Base-by-base conservation (phyloP, 2,329 filamentous ascomycete species). In the Thermomyces lanuginosus region DNA sequence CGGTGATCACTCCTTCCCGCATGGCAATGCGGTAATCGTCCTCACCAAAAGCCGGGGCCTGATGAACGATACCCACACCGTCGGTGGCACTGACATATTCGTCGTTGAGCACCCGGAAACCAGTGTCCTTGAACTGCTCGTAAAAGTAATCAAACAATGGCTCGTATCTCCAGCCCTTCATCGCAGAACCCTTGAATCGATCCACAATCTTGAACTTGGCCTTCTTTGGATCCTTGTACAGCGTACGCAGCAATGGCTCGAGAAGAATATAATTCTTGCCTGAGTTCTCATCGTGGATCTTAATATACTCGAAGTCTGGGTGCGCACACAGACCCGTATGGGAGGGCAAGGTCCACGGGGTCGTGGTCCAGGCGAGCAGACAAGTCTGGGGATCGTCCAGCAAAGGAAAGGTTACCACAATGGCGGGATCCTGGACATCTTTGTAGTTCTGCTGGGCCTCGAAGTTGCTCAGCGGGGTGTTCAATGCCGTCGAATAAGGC, bases 151-250 rank as follows among this genome's bases (percentile, higher is more conserved):
- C 68, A 53, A 93, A 95, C 1, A 84, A 65, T 5, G 86, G 84
- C 51, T 82, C 64, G 46, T 93, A 95, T 48, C 73, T 77, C 79
- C 81, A 91, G 20, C 79, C 82, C 16, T 80, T 58, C 73, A 93
- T 82, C 24, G 83, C 75, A 37, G 72, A 77, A 25, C 86, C 86
- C 55, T 74, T 78, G 40, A 91, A 56, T 44, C 77, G 84, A 36
- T 77, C 68, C 8, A 92, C 49, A 27, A 89, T 64, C 60, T 81
- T 82, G 58, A 74, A 92, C 49, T 92, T 91, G 26, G 83, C 83
- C 61, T 92, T 92, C 61, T 92, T 93, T 5, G 78, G 78, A 40
- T 92, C 82, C 53, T 93, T 93, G 61, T 92, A 93, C 2, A 93
- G 62, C 4, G 78, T 86, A 31, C 67, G 66, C 16, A 93, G 63